Conservation (phyloP, 495 filamentous ascomycete species). For the Thermothielavioides terrestris region DNA sequence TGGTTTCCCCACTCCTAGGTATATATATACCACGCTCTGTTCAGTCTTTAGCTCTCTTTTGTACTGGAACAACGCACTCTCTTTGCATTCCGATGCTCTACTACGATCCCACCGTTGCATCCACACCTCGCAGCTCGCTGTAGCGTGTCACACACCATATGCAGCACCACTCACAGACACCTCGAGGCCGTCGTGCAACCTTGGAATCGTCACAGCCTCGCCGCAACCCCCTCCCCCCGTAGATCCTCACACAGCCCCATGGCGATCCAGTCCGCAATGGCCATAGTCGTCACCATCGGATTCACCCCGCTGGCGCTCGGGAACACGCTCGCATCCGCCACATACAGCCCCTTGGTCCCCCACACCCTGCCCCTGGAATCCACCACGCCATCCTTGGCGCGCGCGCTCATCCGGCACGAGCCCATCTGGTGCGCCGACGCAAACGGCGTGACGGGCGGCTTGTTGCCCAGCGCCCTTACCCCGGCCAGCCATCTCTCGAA, state of each 20-base stretch:
- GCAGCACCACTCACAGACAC: no score
- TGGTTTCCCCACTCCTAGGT: no score
- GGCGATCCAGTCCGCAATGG: slow-evolving; percentile 59
- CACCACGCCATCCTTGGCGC: slow-evolving; percentile 57
- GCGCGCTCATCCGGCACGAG: slow-evolving; percentile 68
- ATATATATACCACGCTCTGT: no score
- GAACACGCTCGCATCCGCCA: slow-evolving; percentile 82
- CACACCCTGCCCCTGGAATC: slow-evolving; percentile 67
- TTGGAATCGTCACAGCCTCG: slow-evolving; percentile 5
- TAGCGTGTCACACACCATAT: no score
- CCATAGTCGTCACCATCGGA: slow-evolving; percentile 90
- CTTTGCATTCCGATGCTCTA: no score
- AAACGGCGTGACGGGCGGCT: slow-evolving; percentile 40
- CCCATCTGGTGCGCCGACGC: slow-evolving; percentile 84
- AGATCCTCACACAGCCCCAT: slow-evolving; percentile 41
- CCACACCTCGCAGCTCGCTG: no score
- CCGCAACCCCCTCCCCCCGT: background rate
- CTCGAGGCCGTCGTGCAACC: no score
- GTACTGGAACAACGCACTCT: no score
- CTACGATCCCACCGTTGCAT: no score
- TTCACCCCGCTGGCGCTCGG: slow-evolving; percentile 87
- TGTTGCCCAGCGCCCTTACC: slow-evolving; percentile 42
- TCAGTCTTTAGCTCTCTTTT: no score
- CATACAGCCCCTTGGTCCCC: slow-evolving; percentile 63
- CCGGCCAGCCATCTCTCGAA: slow-evolving; percentile 50